Conservation (phyloP, 257 asterid genomes). For the Striga asiatica region DNA sequence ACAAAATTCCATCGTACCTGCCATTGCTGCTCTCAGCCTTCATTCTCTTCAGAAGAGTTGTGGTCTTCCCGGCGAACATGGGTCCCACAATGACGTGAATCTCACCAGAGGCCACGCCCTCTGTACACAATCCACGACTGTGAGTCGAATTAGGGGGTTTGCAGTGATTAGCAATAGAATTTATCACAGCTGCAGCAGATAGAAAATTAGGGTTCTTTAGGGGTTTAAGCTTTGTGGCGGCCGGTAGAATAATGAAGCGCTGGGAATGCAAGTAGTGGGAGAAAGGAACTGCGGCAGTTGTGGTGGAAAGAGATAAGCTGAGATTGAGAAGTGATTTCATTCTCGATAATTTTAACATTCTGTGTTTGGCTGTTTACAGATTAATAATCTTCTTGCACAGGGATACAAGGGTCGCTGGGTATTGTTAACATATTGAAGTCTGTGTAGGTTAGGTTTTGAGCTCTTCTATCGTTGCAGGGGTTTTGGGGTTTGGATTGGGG, state of each 20-base stretch:
- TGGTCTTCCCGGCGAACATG: slow-evolving; percentile 96
- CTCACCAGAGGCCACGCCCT: slow-evolving; percentile 45
- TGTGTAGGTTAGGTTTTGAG: slow-evolving; percentile 8
- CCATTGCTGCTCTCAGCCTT: slow-evolving; percentile 63
- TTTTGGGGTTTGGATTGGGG: slow-evolving; percentile 26
- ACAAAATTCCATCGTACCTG: slow-evolving; percentile 43
- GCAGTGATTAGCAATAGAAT: slow-evolving; percentile 25
- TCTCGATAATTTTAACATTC: slow-evolving; percentile 36
- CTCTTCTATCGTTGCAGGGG: slow-evolving; percentile 7
- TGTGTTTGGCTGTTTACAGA: no score
- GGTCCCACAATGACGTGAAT: slow-evolving; percentile 92
- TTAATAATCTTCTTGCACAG: no score
- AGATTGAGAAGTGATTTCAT: slow-evolving; percentile 44
- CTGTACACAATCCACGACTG: slow-evolving; percentile 28
- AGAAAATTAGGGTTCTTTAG: slow-evolving; percentile 14
- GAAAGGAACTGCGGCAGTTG: slow-evolving; percentile 25
- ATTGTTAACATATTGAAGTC: no score
- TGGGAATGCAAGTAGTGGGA: slow-evolving; percentile 21
- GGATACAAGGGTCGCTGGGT: no score
- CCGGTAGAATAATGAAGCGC: slow-evolving; percentile 17
- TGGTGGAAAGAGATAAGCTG: slow-evolving; percentile 25
- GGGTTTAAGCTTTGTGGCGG: slow-evolving; percentile 14
- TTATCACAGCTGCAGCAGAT: slow-evolving; percentile 9
- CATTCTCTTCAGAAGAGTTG: slow-evolving; percentile 79
- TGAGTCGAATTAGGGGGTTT: slow-evolving; percentile 22